Percentiles rank a stretch among this genome's conserved stretches.
Conservation (phyloP, 2,329 filamentous ascomycete genomes). For the Aspergillus sp. region DNA sequence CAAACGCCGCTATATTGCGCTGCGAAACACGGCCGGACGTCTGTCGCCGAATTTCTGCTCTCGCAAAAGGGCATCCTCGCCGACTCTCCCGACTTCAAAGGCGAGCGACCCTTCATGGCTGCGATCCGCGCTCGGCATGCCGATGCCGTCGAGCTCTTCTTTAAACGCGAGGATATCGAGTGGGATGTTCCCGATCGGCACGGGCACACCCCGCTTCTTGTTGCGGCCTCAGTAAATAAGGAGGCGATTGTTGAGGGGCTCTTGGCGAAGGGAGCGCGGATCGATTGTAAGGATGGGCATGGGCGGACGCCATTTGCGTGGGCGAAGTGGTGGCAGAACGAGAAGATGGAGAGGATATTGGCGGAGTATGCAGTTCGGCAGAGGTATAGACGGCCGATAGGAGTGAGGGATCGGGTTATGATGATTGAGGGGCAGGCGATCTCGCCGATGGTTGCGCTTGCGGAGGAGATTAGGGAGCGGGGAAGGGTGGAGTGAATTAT, state of each 20-base stretch:
- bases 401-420: not conserved
- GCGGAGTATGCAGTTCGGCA: not conserved
- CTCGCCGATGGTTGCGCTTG: not conserved
- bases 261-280: not conserved
- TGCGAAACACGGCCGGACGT: not conserved
- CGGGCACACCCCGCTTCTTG: not conserved
- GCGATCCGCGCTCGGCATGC: not conserved
- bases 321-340: not conserved
- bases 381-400: not conserved
- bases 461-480: not conserved
- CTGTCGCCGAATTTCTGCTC: not conserved
- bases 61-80: not conserved
- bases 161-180: not conserved
- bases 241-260: not conserved
- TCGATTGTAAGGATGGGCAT: not conserved
- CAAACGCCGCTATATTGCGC: not conserved
- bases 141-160: not conserved
- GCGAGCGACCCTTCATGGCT: not conserved
- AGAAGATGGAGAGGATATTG: not conserved
- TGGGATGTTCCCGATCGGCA: not conserved
- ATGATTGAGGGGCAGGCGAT: not conserved
- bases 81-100: not conserved
- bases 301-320: slow-evolving; percentile 2
- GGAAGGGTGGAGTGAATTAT: not conserved
- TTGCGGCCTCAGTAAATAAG: not conserved